A percentile compares a stretch with the other conserved stretches of the same genome.
These are phyloP conservation scores for Stygiomarasmius scandens DNA, from an alignment of 1,284 basidiomycete species.

Conservation along the genomic window DNA sequence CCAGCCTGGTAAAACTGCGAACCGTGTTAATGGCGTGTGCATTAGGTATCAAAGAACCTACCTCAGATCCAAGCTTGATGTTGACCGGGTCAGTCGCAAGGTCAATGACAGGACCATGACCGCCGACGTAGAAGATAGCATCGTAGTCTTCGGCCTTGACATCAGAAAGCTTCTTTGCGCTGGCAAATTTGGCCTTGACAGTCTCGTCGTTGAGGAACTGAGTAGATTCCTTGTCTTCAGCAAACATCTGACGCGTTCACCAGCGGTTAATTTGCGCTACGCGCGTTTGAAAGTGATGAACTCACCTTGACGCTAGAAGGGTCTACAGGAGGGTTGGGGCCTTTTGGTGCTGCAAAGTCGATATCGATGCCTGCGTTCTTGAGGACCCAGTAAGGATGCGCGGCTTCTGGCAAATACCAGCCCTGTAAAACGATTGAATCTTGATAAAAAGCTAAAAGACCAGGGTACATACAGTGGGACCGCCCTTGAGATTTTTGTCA, in stretches of 20 bases:
- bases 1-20: slow-evolving; percentile 58
- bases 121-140: slow-evolving; percentile 80
- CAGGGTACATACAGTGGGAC: slow-evolving; percentile 51
- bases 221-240: slow-evolving; percentile 59
- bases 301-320: slow-evolving; percentile 53
- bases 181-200: slow-evolving; percentile 60
- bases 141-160: slow-evolving; percentile 66
- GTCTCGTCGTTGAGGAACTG: slow-evolving; percentile 66
- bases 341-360: slow-evolving; percentile 72
- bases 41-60: slow-evolving; percentile 26
- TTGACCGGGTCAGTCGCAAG: slow-evolving; percentile 57
- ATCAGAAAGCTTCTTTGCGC: slow-evolving; percentile 63
- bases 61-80: slow-evolving; percentile 59
- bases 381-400: slow-evolving; percentile 80
- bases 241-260: slow-evolving; percentile 52
- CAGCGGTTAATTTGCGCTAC: no score
- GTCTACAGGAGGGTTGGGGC: slow-evolving; percentile 77
- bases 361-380: slow-evolving; percentile 38
- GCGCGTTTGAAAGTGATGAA: not conserved
- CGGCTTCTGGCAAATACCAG: slow-evolving; percentile 76
- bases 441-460: no score
- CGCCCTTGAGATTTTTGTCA: slow-evolving; percentile 60
- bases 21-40: not conserved
- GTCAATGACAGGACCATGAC: slow-evolving; percentile 75
- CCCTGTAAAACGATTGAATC: no score